phyloP scores from a whole-genome alignment of 305 asterid species.

The Fraxinus latifolia region DNA sequence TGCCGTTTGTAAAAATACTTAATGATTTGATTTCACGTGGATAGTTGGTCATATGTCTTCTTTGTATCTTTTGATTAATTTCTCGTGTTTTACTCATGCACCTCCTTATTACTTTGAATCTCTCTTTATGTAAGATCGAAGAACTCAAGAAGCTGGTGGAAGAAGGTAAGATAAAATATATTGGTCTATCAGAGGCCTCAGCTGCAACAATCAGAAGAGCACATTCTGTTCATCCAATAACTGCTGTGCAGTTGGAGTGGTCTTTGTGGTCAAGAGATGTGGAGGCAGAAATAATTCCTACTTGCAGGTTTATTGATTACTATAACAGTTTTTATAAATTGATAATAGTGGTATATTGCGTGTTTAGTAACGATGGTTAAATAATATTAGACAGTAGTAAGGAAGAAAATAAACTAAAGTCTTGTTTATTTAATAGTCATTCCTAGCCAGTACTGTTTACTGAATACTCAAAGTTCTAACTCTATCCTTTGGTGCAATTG shows the following conservation, averaged over 20 bases:
- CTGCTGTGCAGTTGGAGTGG: constrained; percentile 76
- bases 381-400: not conserved
- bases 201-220: constrained; percentile 82
- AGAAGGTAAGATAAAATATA: constrained; percentile 71
- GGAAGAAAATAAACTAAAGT: not conserved
- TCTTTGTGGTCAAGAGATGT: constrained; percentile 78
- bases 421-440: not conserved
- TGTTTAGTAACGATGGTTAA: not conserved
- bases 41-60: not conserved
- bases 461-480: not conserved
- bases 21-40: not conserved
- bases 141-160: constrained; percentile 70
- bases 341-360: not conserved
- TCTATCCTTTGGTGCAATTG: not conserved
- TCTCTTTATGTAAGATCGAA: constrained; percentile 44
- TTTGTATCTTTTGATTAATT: not conserved
- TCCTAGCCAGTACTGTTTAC: not conserved
- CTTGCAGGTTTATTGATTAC: constrained; percentile 53
- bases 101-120: not conserved
- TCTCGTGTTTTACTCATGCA: not conserved
- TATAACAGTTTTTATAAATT: not conserved
- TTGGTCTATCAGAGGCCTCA: constrained; percentile 74
- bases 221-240: constrained; percentile 75
- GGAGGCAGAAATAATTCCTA: constrained; percentile 63
- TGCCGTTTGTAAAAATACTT: not conserved